Evolutionary conservation across 306 rosid species (phyloP).

Genomic region (Spatholobus suberectus): DNA sequence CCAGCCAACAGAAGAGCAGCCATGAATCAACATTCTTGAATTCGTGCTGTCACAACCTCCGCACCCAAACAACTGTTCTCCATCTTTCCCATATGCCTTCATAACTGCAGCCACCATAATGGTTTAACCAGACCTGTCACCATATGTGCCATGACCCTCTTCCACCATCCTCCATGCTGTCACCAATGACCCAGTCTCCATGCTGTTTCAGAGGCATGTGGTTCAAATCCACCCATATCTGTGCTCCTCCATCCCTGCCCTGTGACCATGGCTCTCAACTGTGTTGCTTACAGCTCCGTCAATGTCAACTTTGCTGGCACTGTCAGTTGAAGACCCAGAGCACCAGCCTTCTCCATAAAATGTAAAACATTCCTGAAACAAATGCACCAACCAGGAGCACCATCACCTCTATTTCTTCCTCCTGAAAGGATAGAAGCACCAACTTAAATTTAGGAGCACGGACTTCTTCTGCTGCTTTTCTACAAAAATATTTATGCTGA

Average conservation of each 20-base stretch:
- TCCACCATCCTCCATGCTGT: neutral
- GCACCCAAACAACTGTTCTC: neutral
- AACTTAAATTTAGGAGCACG: too few species aligned
- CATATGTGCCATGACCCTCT: neutral
- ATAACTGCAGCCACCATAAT: neutral
- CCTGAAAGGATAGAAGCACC: too few species aligned
- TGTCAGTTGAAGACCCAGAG: too few species aligned
- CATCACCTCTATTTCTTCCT: too few species aligned
- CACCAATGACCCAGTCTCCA: neutral
- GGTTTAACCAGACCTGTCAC: neutral
- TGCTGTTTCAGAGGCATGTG: neutral
- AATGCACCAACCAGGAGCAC: too few species aligned
- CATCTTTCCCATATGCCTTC: too few species aligned
- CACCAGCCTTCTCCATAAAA: too few species aligned
- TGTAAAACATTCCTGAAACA: too few species aligned
- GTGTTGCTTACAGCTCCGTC: neutral
- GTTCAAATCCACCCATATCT: neutral
- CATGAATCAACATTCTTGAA: neutral
- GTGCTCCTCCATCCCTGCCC: neutral
- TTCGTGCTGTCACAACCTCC: neutral
- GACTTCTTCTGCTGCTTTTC: too few species aligned
- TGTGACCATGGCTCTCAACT: neutral
- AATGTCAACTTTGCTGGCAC: neutral
- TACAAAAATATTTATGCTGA: too few species aligned
- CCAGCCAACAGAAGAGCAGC: neutral